Base-by-base conservation (phyloP, 2,329 filamentous ascomycete species). In the Scleromitrula shiraiana region DNA sequence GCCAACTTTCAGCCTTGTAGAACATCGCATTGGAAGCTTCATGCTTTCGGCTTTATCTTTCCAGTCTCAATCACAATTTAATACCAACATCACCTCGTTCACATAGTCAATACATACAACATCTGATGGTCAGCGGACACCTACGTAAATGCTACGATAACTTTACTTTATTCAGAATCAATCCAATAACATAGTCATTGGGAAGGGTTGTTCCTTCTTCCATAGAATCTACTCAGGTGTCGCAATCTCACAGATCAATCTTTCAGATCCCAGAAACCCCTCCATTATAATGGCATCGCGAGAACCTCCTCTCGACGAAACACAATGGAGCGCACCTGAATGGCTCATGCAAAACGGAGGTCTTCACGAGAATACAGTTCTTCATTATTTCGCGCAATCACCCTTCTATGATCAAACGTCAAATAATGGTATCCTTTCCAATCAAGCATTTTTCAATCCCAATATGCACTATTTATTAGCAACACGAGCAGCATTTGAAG, bases 371-470 rank as follows among this genome's bases (percentile, higher is more conserved):
- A 83, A 84, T 41, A 61, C 62, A 8, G 53, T 85, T 51, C 76
- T 83, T 50, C 81, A 77, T 67, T 85, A 85, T 68, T 84, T 85
- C 56, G 75, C 79, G 55, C 69, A 75, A 52, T 84, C 80, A 51
- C 80, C 81, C 20, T 85, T 83, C 66, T 85, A 79, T 67, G 80
- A 84, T 64, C 71, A 67, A 51, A 83, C 78, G 2, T 83, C 78
- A 55, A 85, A 84, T 64, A 85, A 85, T 63, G 77, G 76, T 54
- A 70, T 82, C 29, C 68, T 85, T 32, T 76, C 74, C 59, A 74
- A 68, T 53, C 81, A 85, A 64, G 78, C 79, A 35, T 70, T 77
- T 64, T 78, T 73, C 65, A 83, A 83, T 62, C 69, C 69, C 22
- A 68, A 71, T 52, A 78, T 84, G 71, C 70, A 69, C 38, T 71